Evolutionary conservation across 257 asterid genomes (phyloP), one percentile per base, ranked within the genome.

Genomic region (Lycium ferocissimum): DNA sequence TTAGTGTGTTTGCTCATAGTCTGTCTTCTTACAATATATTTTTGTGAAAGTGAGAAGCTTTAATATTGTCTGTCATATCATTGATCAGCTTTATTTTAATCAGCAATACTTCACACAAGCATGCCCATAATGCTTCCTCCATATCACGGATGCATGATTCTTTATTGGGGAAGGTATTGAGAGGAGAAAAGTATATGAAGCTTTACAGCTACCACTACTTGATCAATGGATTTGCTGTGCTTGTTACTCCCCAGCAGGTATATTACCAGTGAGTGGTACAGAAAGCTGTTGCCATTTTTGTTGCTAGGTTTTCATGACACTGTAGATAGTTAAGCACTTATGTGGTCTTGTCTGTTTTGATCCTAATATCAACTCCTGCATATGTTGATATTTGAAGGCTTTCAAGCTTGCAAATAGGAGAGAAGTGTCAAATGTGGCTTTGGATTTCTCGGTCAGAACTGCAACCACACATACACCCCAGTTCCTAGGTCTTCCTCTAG

Each of bases 381-480:
- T 54, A 54, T 33, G 66, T 26, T 53, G 38, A 33, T 54, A 81
- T 73, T 87, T 83, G 83, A 91, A 97, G 99, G 99, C 99, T 54
- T 90, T 86, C 66, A 93, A 90, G 93, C 95, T 97, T 38, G 91
- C 95, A 22, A 88, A 85, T 85, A 94, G 98, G 87, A 86, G 85
- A 76, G 99, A 93, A 87, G 97, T 97, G 85, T 91, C 92, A 37
- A 93, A 93, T 82, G 97, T 97, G 86, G 94, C 88, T 5, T 86
- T 94, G 90, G 99, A 97, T 90, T 97, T 89, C 94, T 90, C 98
- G 2, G 95, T 95, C 1, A 90, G 98, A 87, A 93, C 97, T 4
- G 98, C 95, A 35, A 97, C 98, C 43, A 97, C 99, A 15, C 97
- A 97, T 85, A 97, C 99, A 40, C 99, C 99, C 4, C 95, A 95